A percentile compares a stretch with the other conserved stretches of the same genome.
These are phyloP conservation scores for Podaxis mareebaensis DNA, from an alignment of 768 basidiomycete genomes.

Conservation along the genomic window DNA sequence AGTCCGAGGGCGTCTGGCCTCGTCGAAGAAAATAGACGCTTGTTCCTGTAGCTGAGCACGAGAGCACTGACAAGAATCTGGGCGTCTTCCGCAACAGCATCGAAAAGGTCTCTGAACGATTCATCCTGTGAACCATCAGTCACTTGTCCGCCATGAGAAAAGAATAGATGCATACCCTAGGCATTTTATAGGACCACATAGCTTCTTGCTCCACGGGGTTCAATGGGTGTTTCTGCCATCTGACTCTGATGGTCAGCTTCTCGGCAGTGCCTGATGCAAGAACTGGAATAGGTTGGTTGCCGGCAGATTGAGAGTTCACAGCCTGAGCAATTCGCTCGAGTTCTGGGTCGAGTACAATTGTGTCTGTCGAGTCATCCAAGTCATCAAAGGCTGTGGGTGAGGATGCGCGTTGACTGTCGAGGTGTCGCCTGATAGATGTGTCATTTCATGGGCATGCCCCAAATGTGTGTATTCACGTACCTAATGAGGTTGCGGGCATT, in stretches of 20 bases:
- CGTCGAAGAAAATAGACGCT: conserved; percentile 67
- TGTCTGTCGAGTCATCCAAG: conserved; percentile 31
- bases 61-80: conserved; percentile 50
- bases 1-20: conserved; percentile 66
- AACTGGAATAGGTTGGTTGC: conserved; percentile 21
- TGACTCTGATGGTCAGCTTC: conserved; percentile 53
- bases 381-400: conserved; percentile 46
- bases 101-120: conserved; percentile 63
- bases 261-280: conserved; percentile 32
- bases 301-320: conserved; percentile 27
- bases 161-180: conserved; percentile 44
- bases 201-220: conserved; percentile 39
- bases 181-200: conserved; percentile 55
- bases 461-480: conserved; percentile 35
- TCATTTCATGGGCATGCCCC: background rate
- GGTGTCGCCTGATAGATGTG: conserved; percentile 41
- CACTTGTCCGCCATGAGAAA: background rate
- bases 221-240: conserved; percentile 68
- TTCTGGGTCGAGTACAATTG: conserved; percentile 59
- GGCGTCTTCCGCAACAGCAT: conserved; percentile 64
- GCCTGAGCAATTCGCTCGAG: conserved; percentile 54
- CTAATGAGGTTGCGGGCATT: conserved; percentile 60
- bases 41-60: conserved; percentile 60
- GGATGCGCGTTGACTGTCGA: conserved; percentile 42
- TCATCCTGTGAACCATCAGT: conserved; percentile 48